These are phyloP conservation scores for Encephalitozoon romaleae DNA, from an alignment of 371 early-diverging fungal genomes.

Conservation along the genomic window DNA sequence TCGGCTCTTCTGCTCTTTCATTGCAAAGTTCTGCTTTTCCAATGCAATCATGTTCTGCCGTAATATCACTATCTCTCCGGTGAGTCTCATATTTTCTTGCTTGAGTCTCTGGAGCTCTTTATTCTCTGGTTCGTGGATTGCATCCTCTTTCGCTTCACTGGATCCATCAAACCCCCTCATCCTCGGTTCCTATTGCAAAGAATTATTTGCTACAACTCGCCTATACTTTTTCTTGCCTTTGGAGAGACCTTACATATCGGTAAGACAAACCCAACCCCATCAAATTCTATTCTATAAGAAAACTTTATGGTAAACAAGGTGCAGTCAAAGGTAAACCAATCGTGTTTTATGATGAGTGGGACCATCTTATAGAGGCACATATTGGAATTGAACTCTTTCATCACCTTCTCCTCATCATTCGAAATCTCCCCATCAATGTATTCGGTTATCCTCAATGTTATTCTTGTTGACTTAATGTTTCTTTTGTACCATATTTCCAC, in stretches of 20 bases:
- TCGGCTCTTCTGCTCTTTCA: slow-evolving; percentile 14
- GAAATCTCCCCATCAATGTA: background rate
- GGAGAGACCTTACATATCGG: background rate
- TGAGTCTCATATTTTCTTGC: slow-evolving; percentile 32
- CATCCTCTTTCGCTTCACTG: background rate
- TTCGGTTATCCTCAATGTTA: background rate
- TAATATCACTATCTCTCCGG: slow-evolving; percentile 35
- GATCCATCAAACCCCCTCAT: background rate
- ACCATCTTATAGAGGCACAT: background rate
- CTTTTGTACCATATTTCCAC: background rate
- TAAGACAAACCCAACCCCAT: background rate
- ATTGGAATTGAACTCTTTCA: background rate
- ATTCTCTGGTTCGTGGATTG: background rate
- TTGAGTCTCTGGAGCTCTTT: slow-evolving; percentile 6
- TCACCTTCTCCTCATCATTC: background rate
- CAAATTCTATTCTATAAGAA: background rate
- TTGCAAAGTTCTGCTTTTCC: slow-evolving; percentile 36
- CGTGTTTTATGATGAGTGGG: background rate
- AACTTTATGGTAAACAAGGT: background rate
- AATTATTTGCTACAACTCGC: background rate
- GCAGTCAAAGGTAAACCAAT: background rate
- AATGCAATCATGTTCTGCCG: slow-evolving; percentile 34
- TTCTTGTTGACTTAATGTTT: background rate
- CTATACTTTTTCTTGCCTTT: background rate
- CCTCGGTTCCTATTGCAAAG: background rate